Percentiles rank a stretch among this genome's conserved stretches.
Conservation (phyloP, 192 early-diverging fungal genomes). For the Podila epicladia region DNA sequence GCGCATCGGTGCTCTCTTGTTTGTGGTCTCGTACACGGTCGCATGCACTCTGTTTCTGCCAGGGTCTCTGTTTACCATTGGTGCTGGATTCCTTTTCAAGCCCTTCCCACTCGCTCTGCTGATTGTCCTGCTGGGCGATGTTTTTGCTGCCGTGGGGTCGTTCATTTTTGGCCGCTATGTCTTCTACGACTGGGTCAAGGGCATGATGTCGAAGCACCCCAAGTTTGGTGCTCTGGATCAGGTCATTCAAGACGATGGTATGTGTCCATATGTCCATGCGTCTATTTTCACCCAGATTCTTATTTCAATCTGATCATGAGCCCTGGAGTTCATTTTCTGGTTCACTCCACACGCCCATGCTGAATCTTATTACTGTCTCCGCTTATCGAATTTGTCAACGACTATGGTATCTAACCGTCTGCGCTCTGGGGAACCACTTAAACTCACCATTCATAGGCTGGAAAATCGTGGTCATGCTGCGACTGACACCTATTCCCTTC, state of each 20-base stretch:
- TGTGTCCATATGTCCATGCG: not conserved
- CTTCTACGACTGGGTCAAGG: slow-evolving; percentile 56
- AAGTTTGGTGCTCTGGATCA: slow-evolving; percentile 49
- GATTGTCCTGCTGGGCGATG: slow-evolving; percentile 47
- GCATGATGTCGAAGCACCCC: slow-evolving; percentile 50
- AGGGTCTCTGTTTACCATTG: slow-evolving; percentile 53
- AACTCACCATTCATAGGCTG: slow-evolving; percentile 36
- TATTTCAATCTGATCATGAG: not conserved
- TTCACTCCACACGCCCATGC: not conserved
- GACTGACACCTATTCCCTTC: slow-evolving; percentile 55
- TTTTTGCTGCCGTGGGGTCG: slow-evolving; percentile 38
- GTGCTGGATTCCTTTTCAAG: slow-evolving; percentile 55
- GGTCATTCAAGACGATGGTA: slow-evolving; percentile 59
- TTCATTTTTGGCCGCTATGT: slow-evolving; percentile 58
- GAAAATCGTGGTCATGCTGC: slow-evolving; percentile 61
- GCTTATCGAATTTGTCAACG: no score
- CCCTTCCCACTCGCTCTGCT: slow-evolving; percentile 44
- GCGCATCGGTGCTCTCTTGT: slow-evolving; percentile 27
- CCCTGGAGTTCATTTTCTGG: not conserved
- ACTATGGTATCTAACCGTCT: no score
- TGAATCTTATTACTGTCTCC: not conserved
- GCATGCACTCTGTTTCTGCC: slow-evolving; percentile 46
- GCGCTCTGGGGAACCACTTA: not conserved
- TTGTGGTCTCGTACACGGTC: slow-evolving; percentile 26
- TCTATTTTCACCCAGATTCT: not conserved